Percentiles rank a stretch among this genome's conserved stretches.
Conservation (phyloP, 2,329 filamentous ascomycete genomes). For the Drechmeria coniospora region DNA sequence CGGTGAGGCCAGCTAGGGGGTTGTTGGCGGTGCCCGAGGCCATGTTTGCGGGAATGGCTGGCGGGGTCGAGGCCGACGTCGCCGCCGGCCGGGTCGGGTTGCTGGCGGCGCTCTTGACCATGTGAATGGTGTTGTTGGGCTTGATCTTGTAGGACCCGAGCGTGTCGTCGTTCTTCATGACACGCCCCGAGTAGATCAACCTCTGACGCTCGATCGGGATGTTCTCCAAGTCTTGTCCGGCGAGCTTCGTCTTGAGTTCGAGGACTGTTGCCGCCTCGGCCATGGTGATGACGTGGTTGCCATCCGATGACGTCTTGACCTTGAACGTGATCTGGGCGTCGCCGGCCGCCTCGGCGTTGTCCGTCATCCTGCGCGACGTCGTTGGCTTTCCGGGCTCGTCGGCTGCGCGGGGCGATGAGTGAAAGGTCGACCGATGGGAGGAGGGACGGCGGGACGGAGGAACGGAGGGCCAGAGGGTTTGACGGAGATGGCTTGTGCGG, state of each 20-base stretch:
- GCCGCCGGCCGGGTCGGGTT: constrained; percentile 40
- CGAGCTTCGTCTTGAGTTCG: constrained; percentile 82
- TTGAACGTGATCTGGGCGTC: constrained; percentile 84
- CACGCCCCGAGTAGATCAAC: constrained; percentile 91
- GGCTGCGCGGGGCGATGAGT: constrained; percentile 4
- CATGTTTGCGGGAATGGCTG: constrained; percentile 54
- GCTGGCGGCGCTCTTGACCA: constrained; percentile 92
- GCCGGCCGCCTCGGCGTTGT: constrained; percentile 41
- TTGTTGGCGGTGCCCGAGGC: constrained; percentile 76
- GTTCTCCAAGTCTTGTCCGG: constrained; percentile 67
- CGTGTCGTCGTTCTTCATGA: constrained; percentile 87
- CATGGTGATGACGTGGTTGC: constrained; percentile 71
- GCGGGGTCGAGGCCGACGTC: constrained; percentile 24
- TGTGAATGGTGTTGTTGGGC: constrained; percentile 84
- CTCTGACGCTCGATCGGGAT: constrained; percentile 79
- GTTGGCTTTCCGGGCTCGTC: neutral
- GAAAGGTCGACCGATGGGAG: too few species aligned
- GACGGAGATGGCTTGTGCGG: too few species aligned
- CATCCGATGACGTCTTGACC: constrained; percentile 90
- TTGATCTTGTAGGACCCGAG: constrained; percentile 87
- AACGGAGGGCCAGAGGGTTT: too few species aligned
- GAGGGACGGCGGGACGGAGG: too few species aligned
- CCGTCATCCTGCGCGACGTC: constrained; percentile 38
- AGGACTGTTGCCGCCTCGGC: constrained; percentile 58
- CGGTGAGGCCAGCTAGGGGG: constrained; percentile 76